Evolutionary conservation across 306 rosid genomes (phyloP), one percentile per base, ranked within the genome.

Genomic region (Fagus sylvatica): DNA sequence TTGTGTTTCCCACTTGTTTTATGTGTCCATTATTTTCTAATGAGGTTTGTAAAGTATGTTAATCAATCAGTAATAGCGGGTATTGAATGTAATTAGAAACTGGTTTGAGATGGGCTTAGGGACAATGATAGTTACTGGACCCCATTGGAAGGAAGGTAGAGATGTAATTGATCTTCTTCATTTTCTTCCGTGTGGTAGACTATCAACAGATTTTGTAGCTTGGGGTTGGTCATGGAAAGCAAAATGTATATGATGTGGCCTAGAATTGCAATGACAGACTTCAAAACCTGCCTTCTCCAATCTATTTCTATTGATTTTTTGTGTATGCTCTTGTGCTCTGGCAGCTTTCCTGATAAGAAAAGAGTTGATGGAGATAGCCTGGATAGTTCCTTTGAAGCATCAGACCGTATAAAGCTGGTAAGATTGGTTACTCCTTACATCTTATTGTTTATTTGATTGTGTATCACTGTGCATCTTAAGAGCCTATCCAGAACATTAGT

Each of bases 321-420:
- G 13, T 83, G 55, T 80, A 78, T 78, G 19, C 55, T 81, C 42
- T 83, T 69, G 57, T 70, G 84, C 69, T 67, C 41, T 83, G 74
- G 65, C 93, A 95, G 98, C 81, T 81, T 89, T 87, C 91, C 95
- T 55, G 97, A 82, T 69, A 89, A 89, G 91, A 93, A 86, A 76
- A 76, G 53, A 78, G 53, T 64, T 34, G 87, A 77, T 80, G 89
- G 79, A 77, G 89, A 84, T 71, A 74, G 77, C 46, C 72, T 85
- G 79, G 83, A 85, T 76, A 71, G 78, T 68, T 82, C 81, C 30
- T 61, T 76, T 71, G 91, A 87, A 73, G 72, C 78, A 65, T 86
- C 91, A 56, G 86, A 81, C 70, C 80, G 78, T 77, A 78, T 69
- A 59, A 93, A 91, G 70, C 86, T 91, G 99, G 99, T 96, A 84